phyloP scores from a whole-genome alignment of 495 filamentous ascomycete species.

The Trichoderma gamsii region DNA sequence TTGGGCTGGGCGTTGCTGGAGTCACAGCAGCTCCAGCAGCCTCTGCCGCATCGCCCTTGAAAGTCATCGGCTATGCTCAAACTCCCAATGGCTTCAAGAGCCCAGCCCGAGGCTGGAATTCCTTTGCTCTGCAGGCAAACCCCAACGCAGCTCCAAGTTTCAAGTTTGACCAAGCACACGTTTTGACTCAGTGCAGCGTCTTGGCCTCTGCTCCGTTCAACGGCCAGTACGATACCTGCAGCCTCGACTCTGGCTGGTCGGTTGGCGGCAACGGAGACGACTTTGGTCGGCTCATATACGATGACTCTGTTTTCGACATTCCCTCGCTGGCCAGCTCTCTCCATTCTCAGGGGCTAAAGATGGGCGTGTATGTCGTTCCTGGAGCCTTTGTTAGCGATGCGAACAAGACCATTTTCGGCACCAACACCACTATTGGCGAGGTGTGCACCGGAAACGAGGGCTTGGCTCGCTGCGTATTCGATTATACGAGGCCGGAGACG shows the following conservation, averaged over 20 bases:
- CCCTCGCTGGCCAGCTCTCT: conserved; percentile 22
- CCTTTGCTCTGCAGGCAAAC: neutral
- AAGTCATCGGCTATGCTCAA: conserved; percentile 8
- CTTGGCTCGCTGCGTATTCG: conserved; percentile 25
- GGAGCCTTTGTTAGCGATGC: conserved; percentile 25
- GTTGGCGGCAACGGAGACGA: conserved; percentile 26
- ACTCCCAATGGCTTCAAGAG: neutral
- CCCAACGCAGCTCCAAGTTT: neutral
- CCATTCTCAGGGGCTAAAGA: conserved; percentile 23
- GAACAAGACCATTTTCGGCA: conserved; percentile 25
- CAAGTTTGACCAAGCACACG: neutral
- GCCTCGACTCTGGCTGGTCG: conserved; percentile 29
- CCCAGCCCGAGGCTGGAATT: neutral
- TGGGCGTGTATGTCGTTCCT: conserved; percentile 29
- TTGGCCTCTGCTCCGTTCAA: neutral
- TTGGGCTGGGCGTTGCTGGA: neutral
- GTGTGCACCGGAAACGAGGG: conserved; percentile 24
- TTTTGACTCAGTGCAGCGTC: conserved; percentile 9
- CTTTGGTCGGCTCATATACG: conserved; percentile 24
- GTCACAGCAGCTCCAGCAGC: neutral
- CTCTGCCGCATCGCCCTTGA: neutral
- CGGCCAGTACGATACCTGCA: conserved; percentile 17
- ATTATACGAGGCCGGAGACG: conserved; percentile 22
- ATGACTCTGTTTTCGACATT: conserved; percentile 23
- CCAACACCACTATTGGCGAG: conserved; percentile 24